Base-by-base conservation (phyloP, 1,139 yeast genomes). In the Meyerozyma elateridarum region DNA sequence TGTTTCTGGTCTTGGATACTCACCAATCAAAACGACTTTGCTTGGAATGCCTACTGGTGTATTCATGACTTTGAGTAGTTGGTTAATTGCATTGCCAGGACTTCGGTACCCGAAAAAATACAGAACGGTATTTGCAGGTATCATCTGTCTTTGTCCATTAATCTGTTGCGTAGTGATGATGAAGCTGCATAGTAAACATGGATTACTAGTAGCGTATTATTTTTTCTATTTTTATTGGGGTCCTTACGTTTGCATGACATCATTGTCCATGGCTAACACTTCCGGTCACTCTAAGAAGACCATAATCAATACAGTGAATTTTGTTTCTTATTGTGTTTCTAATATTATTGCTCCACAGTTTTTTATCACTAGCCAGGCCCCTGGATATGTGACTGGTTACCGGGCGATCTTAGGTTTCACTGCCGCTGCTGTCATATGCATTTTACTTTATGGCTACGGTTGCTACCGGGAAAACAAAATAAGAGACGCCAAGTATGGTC, bases 341-440 rank as follows among this genome's bases (percentile, higher is more conserved):
- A 69, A 69, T 36, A 59, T 69, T 32, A 61, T 69, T 14, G 61
- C 71, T 1, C 73, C 75, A 5, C 74, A 68, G 45, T 41, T 67
- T 15, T 31, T 31, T n/a, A 28, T 25, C 13, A 14, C 21, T n/a
- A 25, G 21, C n/a, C n/a, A n/a, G n/a, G n/a, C 25, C 13, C 15
- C 25, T n/a, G 15, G 12, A 2, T 26, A 26, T 21, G 20, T 18
- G 18, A 15, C 17, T 15, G 29, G 17, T 2, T 12, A 26, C 6
- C 14, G 12, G 9, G 18, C 29, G 4, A 26, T 26, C 11, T 26
- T 26, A 15, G 29, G 14, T 8, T 26, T 15, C 3, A 12, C 16
- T 11, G 14, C 29, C 3, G 29, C 9, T 9, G 21, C n/a, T n/a
- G n/a, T n/a, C n/a, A n/a, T n/a, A n/a, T n/a, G n/a, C n/a, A n/a